A percentile compares a stretch with the other conserved stretches of the same genome.
Evolutionary conservation across 208 protist species (phyloP).

Genomic region (Borovskyia barvae): DNA sequence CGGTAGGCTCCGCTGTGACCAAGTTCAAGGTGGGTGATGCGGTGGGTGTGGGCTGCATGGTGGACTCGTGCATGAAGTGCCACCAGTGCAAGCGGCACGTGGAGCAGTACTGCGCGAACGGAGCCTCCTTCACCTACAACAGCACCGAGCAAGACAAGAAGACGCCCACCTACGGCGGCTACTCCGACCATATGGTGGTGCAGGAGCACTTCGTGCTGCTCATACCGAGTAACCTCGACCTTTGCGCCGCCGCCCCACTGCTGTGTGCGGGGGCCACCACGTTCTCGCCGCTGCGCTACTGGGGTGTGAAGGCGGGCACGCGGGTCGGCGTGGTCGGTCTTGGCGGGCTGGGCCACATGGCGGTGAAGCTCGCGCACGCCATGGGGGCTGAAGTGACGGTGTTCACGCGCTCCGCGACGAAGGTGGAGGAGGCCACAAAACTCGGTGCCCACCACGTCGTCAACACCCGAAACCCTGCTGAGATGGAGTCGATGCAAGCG

Average conservation of each 20-base stretch:
- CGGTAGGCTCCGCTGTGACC: slow-evolving; percentile 62
- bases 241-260: slow-evolving; percentile 67
- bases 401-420: slow-evolving; percentile 68
- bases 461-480: slow-evolving; percentile 46
- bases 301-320: slow-evolving; percentile 50
- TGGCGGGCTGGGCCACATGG: slow-evolving; percentile 90
- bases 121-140: slow-evolving; percentile 61
- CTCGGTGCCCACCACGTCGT: slow-evolving; percentile 73
- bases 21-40: slow-evolving; percentile 78
- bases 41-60: slow-evolving; percentile 88
- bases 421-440: slow-evolving; percentile 48
- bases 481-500: slow-evolving; percentile 43
- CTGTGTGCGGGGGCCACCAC: slow-evolving; percentile 91
- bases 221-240: slow-evolving; percentile 66
- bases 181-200: slow-evolving; percentile 72
- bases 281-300: slow-evolving; percentile 78
- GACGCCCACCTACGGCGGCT: slow-evolving; percentile 52
- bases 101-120: slow-evolving; percentile 75
- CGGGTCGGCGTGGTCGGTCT: slow-evolving; percentile 81
- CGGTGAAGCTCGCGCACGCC: slow-evolving; percentile 78
- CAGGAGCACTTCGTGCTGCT: slow-evolving; percentile 60
- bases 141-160: slow-evolving; percentile 30
- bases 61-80: slow-evolving; percentile 82
- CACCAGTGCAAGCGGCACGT: slow-evolving; percentile 55
- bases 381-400: slow-evolving; percentile 87